Percentiles rank a stretch among this genome's conserved stretches.
Evolutionary conservation across 805 yeast species (phyloP).

Genomic region (Candida ulmi): DNA sequence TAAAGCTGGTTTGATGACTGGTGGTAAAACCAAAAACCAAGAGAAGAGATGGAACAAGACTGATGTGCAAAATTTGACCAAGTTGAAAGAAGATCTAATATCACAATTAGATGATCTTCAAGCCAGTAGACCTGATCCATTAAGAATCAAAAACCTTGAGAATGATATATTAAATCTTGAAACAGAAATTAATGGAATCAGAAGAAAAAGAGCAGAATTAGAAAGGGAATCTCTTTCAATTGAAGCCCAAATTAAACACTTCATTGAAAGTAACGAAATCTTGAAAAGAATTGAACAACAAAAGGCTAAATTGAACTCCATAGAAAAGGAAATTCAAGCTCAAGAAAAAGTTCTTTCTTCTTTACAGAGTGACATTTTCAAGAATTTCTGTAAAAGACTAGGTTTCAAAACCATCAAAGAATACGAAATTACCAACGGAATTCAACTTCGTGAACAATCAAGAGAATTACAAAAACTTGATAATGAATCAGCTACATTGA

Average conservation of each 20-base stretch:
- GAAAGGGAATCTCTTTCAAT: slow-evolving; percentile 41
- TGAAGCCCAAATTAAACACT: slow-evolving; percentile 47
- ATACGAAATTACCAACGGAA: slow-evolving; percentile 67
- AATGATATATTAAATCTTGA: slow-evolving; percentile 50
- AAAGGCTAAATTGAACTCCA: slow-evolving; percentile 17
- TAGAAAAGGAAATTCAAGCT: slow-evolving; percentile 21
- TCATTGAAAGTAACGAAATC: slow-evolving; percentile 29
- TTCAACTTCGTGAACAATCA: slow-evolving; percentile 45
- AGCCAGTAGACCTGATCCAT: slow-evolving; percentile 43
- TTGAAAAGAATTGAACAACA: slow-evolving; percentile 21
- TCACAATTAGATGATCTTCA: slow-evolving; percentile 37
- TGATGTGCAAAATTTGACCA: slow-evolving; percentile 49
- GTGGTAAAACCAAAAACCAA: slow-evolving; percentile 58
- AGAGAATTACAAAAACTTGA: slow-evolving; percentile 57
- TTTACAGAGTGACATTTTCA: slow-evolving; percentile 42
- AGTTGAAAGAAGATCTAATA: slow-evolving; percentile 45
- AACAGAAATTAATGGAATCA: slow-evolving; percentile 36
- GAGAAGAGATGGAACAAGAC: slow-evolving; percentile 71
- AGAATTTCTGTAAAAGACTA: slow-evolving; percentile 47
- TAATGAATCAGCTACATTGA: slow-evolving; percentile 54
- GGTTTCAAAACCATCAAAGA: slow-evolving; percentile 54
- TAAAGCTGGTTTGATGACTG: slow-evolving; percentile 87
- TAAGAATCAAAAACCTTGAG: slow-evolving; percentile 49
- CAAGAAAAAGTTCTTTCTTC: slow-evolving; percentile 25
- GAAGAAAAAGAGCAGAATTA: slow-evolving; percentile 38